These are phyloP conservation scores for Niebla homalea DNA, from an alignment of 495 filamentous ascomycete species.

Conservation along the genomic window DNA sequence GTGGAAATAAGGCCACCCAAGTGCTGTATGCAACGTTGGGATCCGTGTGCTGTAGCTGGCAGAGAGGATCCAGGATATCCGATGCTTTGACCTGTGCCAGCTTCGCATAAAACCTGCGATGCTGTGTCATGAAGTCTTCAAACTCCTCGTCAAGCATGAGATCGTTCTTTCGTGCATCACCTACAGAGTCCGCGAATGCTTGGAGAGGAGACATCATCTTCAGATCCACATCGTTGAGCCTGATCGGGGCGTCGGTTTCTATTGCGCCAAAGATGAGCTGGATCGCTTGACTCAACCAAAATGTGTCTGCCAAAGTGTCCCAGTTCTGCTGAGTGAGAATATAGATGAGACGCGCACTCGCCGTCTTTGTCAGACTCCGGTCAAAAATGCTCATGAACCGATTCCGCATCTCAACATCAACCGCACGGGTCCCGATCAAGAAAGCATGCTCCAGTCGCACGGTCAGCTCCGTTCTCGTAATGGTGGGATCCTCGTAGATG, in stretches of 20 bases:
- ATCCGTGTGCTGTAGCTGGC: slow-evolving; percentile 90
- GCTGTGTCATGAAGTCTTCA: slow-evolving; percentile 62
- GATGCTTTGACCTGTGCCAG: slow-evolving; percentile 70
- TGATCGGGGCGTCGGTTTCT: slow-evolving; percentile 63
- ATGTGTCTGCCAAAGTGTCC: slow-evolving; percentile 87
- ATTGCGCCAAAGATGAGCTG: slow-evolving; percentile 83
- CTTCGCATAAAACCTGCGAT: slow-evolving; percentile 69
- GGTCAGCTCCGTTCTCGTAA: slow-evolving; percentile 86
- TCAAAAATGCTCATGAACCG: slow-evolving; percentile 93
- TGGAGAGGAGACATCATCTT: slow-evolving; percentile 55
- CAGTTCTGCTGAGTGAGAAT: slow-evolving; percentile 90
- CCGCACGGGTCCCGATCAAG: slow-evolving; percentile 83
- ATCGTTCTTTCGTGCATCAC: slow-evolving; percentile 57
- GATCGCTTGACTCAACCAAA: slow-evolving; percentile 89
- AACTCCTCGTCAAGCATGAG: slow-evolving; percentile 68
- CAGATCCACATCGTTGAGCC: slow-evolving; percentile 74
- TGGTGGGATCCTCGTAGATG: slow-evolving; percentile 93
- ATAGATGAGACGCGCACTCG: slow-evolving; percentile 74
- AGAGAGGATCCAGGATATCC: slow-evolving; percentile 80
- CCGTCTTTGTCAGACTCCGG: slow-evolving; percentile 72
- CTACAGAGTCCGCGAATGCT: slow-evolving; percentile 47
- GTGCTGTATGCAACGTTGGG: slow-evolving; percentile 63
- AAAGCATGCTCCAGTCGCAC: slow-evolving; percentile 96
- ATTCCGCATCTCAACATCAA: slow-evolving; percentile 94
- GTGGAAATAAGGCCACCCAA: slow-evolving; percentile 82